phyloP scores from a whole-genome alignment of 116 monocot species.

The Posidonia oceanica region DNA sequence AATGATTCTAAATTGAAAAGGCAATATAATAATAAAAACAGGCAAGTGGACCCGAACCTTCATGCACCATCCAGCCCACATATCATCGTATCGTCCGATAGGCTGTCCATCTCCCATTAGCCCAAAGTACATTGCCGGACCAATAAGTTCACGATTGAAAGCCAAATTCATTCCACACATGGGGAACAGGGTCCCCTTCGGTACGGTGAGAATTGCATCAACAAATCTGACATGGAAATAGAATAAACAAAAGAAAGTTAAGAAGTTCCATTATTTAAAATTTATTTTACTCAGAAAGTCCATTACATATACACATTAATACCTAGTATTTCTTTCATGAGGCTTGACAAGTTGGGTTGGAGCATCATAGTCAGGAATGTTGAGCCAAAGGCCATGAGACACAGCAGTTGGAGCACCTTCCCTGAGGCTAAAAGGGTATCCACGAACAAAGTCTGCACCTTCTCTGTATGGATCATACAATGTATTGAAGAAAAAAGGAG shows the following conservation, averaged over 20 bases:
- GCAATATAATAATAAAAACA: neutral
- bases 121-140: constrained; percentile 83
- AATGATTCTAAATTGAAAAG: neutral
- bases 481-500: constrained; percentile 75
- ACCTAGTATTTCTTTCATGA: constrained; percentile 59
- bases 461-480: constrained; percentile 58
- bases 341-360: constrained; percentile 81
- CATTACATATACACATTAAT: neutral
- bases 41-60: constrained; percentile 23
- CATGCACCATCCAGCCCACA: constrained; percentile 82
- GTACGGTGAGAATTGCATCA: constrained; percentile 62
- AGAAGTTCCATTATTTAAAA: neutral
- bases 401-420: constrained; percentile 63
- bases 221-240: constrained; percentile 36
- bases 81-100: constrained; percentile 73
- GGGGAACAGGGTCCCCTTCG: constrained; percentile 59
- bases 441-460: constrained; percentile 71
- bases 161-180: constrained; percentile 86
- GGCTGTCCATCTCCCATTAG: constrained; percentile 80
- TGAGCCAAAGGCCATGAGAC: constrained; percentile 68
- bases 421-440: constrained; percentile 70
- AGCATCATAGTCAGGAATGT: constrained; percentile 77
- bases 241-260: neutral
- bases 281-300: neutral
- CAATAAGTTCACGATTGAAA: constrained; percentile 66